phyloP scores from a whole-genome alignment of 495 filamentous ascomycete genomes.

The Penicillium bialowiezense region DNA sequence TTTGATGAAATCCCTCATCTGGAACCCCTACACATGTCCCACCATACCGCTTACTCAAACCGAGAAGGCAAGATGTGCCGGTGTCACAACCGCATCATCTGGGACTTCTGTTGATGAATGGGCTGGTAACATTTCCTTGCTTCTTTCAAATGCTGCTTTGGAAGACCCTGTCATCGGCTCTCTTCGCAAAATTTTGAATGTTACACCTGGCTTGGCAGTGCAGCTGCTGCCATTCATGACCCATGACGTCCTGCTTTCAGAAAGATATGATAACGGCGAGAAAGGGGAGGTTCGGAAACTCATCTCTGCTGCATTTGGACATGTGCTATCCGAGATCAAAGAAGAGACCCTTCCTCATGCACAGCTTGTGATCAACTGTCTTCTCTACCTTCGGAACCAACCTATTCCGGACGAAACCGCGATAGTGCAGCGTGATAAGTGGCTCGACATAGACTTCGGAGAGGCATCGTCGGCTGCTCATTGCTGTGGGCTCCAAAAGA shows the following conservation, averaged over 20 bases:
- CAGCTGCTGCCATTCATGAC: slow-evolving; percentile 74
- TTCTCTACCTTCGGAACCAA: slow-evolving; percentile 88
- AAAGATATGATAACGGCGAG: slow-evolving; percentile 32
- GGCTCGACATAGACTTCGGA: slow-evolving; percentile 80
- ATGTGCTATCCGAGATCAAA: slow-evolving; percentile 25
- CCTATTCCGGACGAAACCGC: slow-evolving; percentile 70
- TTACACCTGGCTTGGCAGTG: slow-evolving; percentile 64
- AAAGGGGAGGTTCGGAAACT: slow-evolving; percentile 25
- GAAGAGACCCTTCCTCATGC: slow-evolving; percentile 45
- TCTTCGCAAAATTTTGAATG: slow-evolving; percentile 57
- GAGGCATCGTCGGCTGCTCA: slow-evolving; percentile 74
- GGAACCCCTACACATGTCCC: slow-evolving; percentile 44
- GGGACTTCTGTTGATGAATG: slow-evolving; percentile 45
- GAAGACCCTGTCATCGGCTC: slow-evolving; percentile 65
- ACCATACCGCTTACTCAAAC: slow-evolving; percentile 11
- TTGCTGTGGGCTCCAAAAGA: slow-evolving; percentile 80
- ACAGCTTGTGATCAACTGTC: slow-evolving; percentile 66
- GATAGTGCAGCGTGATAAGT: slow-evolving; percentile 71
- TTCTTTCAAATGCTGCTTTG: slow-evolving; percentile 56
- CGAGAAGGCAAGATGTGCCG: slow-evolving; percentile 15
- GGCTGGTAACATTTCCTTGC: slow-evolving; percentile 61
- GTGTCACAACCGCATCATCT: slow-evolving; percentile 9
- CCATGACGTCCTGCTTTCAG: slow-evolving; percentile 66
- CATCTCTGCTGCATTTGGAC: slow-evolving; percentile 46
- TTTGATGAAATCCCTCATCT: slow-evolving; percentile 42